Base-by-base conservation (phyloP, 495 filamentous ascomycete species). In the Collariella sp. region DNA sequence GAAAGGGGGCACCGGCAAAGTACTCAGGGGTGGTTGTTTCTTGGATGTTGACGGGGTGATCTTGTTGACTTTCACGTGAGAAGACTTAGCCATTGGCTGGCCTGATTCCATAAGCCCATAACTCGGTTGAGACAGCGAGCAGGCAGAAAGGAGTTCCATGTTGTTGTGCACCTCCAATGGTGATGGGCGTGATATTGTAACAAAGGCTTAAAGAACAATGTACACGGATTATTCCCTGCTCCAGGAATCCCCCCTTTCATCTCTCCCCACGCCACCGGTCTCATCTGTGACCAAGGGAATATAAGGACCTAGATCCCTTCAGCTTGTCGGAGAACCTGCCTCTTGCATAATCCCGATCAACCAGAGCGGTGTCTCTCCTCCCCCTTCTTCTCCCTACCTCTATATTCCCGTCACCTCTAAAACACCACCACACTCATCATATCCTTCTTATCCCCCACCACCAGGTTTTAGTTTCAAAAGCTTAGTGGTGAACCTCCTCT, bases 211-310 rank as follows among this genome's bases (percentile, higher is more conserved):
- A 52, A 59, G 57, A 60, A 65, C 63, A 75, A 76, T 62, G 72
- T 68, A 60, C 72, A 64, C 66, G 76, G 73, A 65, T 78, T 76
- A 48, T 57, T 59, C 29, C 60, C 57, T 46, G 72, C 74, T 44
- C 60, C 60, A n/a, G 31, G 50, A 52, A 36, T 15, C 2, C 11
- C 52, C 51, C 53, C 50, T 53, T 50, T 53, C 52, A 11, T 3
- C 46, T 19, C 36, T 22, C 33, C 33, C 15, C 2, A 1, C 29
- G 38, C 24, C 46, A 39, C 49, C 35, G 22, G 46, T 24, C 36
- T 41, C 36, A 20, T 34, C 26, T 31, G 36, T 39, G n/a, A 31
- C 35, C 7, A 10, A 23, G 46, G 3, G 38, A 5, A 24, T 38
- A 11, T 1, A 39, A 50, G 34, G 46, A 50, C 26, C 36, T 39